Conservation (phyloP, 2,329 filamentous ascomycete genomes). For the Clonostachys sp. region DNA sequence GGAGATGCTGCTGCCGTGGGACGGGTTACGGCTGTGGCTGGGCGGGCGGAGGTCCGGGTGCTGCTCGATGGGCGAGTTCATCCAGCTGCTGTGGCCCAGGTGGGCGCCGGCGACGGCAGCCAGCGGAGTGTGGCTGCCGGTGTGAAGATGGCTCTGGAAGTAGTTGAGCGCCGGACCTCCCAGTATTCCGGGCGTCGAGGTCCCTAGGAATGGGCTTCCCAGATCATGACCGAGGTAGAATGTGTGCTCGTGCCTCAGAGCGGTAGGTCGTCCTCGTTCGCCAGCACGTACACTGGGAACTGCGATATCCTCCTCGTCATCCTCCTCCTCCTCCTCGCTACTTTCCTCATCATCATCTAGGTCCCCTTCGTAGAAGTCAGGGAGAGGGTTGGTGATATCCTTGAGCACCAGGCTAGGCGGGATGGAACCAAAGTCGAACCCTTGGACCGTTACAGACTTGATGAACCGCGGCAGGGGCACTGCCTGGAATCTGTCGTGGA, state of each 20-base stretch:
- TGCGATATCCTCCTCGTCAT: neutral
- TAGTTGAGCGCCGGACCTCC: constrained; percentile 77
- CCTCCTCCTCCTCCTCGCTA: constrained; percentile 20
- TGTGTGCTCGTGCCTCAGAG: constrained; percentile 3
- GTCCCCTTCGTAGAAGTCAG: constrained; percentile 92
- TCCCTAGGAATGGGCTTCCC: constrained; percentile 52
- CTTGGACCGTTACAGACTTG: constrained; percentile 89
- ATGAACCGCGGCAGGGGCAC: constrained; percentile 92
- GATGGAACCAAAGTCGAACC: constrained; percentile 85
- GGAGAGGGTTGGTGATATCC: constrained; percentile 91
- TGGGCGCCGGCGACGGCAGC: constrained; percentile 72
- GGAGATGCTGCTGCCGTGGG: constrained; percentile 42
- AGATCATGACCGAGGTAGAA: constrained; percentile 30
- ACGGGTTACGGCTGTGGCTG: constrained; percentile 34
- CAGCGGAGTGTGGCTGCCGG: constrained; percentile 73
- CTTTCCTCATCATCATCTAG: constrained; percentile 46
- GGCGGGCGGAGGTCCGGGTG: constrained; percentile 12
- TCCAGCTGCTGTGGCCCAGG: constrained; percentile 25
- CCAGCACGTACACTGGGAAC: constrained; percentile 6
- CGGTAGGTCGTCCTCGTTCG: constrained; percentile 1
- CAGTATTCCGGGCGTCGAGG: constrained; percentile 58
- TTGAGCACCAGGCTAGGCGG: constrained; percentile 87
- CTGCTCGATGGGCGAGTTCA: constrained; percentile 14
- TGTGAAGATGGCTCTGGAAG: constrained; percentile 74
- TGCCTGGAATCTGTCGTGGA: constrained; percentile 93